A percentile compares a stretch with the other conserved stretches of the same genome.
These are phyloP conservation scores for Ogataea paraovalis DNA, from an alignment of 805 yeast genomes.

Conservation along the genomic window DNA sequence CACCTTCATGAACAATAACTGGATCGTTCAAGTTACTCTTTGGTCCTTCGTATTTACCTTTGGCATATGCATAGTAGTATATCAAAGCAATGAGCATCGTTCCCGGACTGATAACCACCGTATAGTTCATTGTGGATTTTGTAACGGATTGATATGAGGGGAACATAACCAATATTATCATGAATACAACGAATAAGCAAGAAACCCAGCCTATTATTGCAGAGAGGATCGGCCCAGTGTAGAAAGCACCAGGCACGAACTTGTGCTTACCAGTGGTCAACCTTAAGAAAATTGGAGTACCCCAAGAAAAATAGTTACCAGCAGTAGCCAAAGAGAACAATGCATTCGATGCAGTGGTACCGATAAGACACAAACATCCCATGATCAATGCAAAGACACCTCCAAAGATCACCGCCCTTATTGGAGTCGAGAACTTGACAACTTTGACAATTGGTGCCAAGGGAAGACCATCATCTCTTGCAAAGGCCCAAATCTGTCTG, in stretches of 20 bases:
- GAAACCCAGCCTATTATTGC: conserved; percentile 42
- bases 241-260: conserved; percentile 65
- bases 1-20: conserved; percentile 21
- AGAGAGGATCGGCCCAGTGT: conserved; percentile 49
- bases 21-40: conserved; percentile 27
- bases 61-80: conserved; percentile 51
- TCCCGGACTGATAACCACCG: neutral
- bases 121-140: conserved; percentile 42
- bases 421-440: conserved; percentile 58
- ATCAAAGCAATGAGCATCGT: conserved; percentile 47
- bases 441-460: conserved; percentile 50
- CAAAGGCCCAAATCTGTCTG: conserved; percentile 71
- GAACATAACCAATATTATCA: conserved; percentile 57
- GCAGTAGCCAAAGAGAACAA: conserved; percentile 61
- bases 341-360: conserved; percentile 61
- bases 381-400: conserved; percentile 46
- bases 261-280: conserved; percentile 45
- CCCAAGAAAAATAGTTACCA: conserved; percentile 63
- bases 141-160: conserved; percentile 44
- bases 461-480: conserved; percentile 75
- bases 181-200: conserved; percentile 46
- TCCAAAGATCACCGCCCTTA: conserved; percentile 57
- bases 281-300: conserved; percentile 52
- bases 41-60: conserved; percentile 58
- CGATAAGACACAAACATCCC: conserved; percentile 57